Conservation (phyloP, 306 rosid genomes). For the Aeschynomene evenia region DNA sequence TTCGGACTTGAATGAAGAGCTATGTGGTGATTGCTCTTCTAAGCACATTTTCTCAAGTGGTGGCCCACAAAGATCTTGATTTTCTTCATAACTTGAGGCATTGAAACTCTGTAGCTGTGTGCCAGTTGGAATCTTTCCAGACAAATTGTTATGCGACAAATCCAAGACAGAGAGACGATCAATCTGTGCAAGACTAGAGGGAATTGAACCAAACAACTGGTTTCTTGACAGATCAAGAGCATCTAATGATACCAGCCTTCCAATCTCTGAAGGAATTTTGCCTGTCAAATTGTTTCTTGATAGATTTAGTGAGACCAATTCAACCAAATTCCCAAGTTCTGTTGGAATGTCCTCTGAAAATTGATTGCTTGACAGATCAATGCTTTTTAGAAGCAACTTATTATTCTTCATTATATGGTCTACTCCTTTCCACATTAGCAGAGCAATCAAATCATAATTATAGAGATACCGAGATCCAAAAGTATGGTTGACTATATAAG, state of each 20-base stretch:
- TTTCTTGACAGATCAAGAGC: slow-evolving; percentile 15
- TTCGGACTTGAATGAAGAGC: neutral
- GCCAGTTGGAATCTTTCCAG: slow-evolving; percentile 21
- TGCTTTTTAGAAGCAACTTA: neutral
- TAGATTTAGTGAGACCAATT: neutral
- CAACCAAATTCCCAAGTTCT: neutral
- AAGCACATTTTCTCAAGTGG: slow-evolving; percentile 16
- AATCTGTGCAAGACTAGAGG: slow-evolving; percentile 17
- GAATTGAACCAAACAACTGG: neutral
- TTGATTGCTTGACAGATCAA: slow-evolving; percentile 19
- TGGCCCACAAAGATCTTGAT: slow-evolving; percentile 13
- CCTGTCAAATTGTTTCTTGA: neutral
- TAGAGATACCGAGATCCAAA: neutral
- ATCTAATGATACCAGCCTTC: neutral
- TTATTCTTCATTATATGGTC: neutral
- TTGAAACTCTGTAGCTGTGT: slow-evolving; percentile 26
- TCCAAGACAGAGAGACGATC: slow-evolving; percentile 19
- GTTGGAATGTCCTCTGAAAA: neutral
- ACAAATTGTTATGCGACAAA: slow-evolving; percentile 3
- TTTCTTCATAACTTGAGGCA: slow-evolving; percentile 17
- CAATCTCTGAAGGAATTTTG: neutral
- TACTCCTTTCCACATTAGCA: slow-evolving; percentile 11
- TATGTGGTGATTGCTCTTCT: neutral
- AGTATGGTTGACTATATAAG: neutral
- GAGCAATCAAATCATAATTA: neutral